Base-by-base conservation (phyloP, 352 stramenopile genomes). In the Phytophthora sansomeana region DNA sequence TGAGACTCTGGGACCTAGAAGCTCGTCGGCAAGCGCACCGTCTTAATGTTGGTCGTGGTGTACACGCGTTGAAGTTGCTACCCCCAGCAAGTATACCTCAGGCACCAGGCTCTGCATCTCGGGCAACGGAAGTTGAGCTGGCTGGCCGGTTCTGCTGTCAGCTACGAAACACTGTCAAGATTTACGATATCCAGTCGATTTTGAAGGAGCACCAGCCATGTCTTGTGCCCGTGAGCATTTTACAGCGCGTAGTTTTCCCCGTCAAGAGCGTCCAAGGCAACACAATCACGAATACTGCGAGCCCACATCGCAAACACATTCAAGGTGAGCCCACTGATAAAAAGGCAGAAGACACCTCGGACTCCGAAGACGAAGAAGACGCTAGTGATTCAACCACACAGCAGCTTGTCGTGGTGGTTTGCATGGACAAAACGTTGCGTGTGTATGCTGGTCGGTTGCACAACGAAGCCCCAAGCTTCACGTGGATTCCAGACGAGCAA, bases 1-100 rank as follows among this genome's bases (percentile, higher is more conserved):
- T 93, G 29, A 70, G 82, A 29, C 63, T 93, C 6, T 93, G 81
- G 82, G 82, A 93, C 46, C 52, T 91, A 13, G 85, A 93, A 28
- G 74, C 81, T 4, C 73, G 83, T 4, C 75, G 80, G 7, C 82
- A 90, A 47, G 77, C 80, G 6, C 85, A 93, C 46, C 83, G 84
- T 4, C 69, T 91, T 1, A 81, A 87, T 33, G 64, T 90, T 21
- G 76, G 78, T 0, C 69, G 80, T 26, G 62, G 73, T 5, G 69
- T 93, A 0, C 62, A 82, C 10, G 69, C 66, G 3, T 67, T 93
- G 19, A 73, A 79, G 33, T 50, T 89, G 9, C 68, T 90, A n/a
- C 54, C 69, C 11, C 55, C 53, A 49, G 39, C 44, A 4, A 74
- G 41, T 42, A 8, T 38, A 36, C 17, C 30, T n/a, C 61, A 58